Percentiles rank a stretch among this genome's conserved stretches.
These are phyloP conservation scores for Viridothelium virens DNA, from an alignment of 495 filamentous ascomycete genomes.

Conservation along the genomic window DNA sequence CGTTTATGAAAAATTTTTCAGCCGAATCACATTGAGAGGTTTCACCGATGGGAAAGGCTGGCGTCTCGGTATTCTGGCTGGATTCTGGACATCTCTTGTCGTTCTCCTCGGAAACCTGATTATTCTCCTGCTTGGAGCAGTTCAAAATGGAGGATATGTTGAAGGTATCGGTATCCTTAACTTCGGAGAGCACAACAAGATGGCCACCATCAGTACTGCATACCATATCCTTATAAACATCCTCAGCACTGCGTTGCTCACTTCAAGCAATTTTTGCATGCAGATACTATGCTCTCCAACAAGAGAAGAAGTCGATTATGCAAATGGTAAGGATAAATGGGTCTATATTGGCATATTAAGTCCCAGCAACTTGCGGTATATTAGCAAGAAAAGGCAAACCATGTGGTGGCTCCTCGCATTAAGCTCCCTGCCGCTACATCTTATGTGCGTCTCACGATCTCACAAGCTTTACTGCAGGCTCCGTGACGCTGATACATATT, in stretches of 20 bases:
- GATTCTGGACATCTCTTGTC: not conserved
- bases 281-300: conserved; percentile 21
- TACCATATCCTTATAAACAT: conserved; percentile 20
- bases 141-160: not conserved
- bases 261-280: conserved; percentile 15
- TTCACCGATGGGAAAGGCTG: not conserved
- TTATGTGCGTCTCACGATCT: not conserved
- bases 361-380: conserved; percentile 14
- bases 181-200: not conserved
- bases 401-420: conserved; percentile 5
- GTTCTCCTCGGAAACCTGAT: not conserved
- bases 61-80: not conserved
- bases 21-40: not conserved
- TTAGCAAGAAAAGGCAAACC: not conserved
- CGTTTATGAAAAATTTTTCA: not conserved
- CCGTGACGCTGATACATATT: not conserved
- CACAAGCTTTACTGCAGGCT: not conserved
- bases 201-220: not conserved
- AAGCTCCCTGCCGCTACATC: conserved; percentile 10
- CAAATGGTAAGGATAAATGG: conserved; percentile 16
- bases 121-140: not conserved
- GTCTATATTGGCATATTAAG: conserved; percentile 20
- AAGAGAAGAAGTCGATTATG: conserved; percentile 18
- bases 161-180: not conserved
- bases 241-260: conserved; percentile 17